These are phyloP conservation scores for Blastocystis sp. DNA, from an alignment of 352 stramenopile genomes.

Conservation along the genomic window DNA sequence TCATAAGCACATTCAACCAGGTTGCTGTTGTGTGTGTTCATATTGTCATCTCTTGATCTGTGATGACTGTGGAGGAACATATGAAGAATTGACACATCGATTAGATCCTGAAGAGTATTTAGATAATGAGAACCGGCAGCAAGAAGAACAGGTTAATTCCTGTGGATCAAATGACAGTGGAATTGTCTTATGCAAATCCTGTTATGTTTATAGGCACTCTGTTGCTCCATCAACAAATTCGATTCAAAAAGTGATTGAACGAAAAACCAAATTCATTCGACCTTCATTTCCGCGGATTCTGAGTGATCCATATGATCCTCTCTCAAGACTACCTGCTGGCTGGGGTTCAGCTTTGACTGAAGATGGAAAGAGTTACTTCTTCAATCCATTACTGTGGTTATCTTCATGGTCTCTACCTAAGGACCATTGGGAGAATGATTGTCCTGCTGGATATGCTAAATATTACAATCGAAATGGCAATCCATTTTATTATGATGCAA, in stretches of 20 bases:
- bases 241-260: too few relatives aligned
- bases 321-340: neutral
- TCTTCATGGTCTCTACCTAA: neutral
- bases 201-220: neutral
- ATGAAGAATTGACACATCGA: neutral
- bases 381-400: slow-evolving; percentile 4
- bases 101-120: neutral
- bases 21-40: neutral
- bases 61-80: neutral
- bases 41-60: neutral
- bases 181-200: neutral
- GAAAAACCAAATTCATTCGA: neutral
- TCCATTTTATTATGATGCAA: neutral
- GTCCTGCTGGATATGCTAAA: neutral
- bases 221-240: neutral
- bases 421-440: neutral
- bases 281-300: neutral
- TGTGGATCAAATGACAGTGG: neutral
- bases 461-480: neutral
- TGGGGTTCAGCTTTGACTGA: neutral
- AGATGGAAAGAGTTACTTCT: neutral
- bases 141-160: neutral
- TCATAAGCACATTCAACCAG: neutral
- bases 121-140: neutral
- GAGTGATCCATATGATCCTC: neutral